These are phyloP conservation scores for Aphanomyces astaci DNA, from an alignment of 352 stramenopile genomes.

Conservation along the genomic window DNA sequence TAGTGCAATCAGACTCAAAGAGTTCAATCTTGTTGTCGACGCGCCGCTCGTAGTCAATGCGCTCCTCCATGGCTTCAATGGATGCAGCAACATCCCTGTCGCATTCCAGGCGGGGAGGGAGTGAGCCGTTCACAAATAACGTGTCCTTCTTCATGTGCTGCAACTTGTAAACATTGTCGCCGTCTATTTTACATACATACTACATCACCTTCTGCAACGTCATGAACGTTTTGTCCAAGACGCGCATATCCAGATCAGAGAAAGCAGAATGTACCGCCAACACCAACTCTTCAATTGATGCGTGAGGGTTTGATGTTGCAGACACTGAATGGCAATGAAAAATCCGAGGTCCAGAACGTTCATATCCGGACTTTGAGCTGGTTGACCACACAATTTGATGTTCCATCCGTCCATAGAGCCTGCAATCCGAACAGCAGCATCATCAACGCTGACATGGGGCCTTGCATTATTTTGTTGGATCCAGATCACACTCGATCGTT, in stretches of 20 bases:
- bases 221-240: not conserved
- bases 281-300: not conserved
- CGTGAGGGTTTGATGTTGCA: not conserved
- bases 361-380: not conserved
- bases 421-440: not conserved
- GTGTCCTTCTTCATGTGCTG: not conserved
- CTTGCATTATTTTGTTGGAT: not conserved
- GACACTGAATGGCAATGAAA: not conserved
- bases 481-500: not conserved
- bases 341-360: not conserved
- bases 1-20: not conserved
- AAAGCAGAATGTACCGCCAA: not conserved
- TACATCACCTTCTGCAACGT: not conserved
- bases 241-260: not conserved
- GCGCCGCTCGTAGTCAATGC: not conserved
- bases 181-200: not conserved
- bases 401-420: not conserved
- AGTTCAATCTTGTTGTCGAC: not conserved
- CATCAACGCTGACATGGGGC: not conserved
- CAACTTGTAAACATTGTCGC: not conserved
- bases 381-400: not conserved
- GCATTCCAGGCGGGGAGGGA: not conserved
- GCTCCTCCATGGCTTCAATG: not conserved
- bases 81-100: not conserved
- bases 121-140: not conserved